These are phyloP conservation scores for Leccinellum rugosiceps DNA, from an alignment of 768 basidiomycete species.

Conservation along the genomic window DNA sequence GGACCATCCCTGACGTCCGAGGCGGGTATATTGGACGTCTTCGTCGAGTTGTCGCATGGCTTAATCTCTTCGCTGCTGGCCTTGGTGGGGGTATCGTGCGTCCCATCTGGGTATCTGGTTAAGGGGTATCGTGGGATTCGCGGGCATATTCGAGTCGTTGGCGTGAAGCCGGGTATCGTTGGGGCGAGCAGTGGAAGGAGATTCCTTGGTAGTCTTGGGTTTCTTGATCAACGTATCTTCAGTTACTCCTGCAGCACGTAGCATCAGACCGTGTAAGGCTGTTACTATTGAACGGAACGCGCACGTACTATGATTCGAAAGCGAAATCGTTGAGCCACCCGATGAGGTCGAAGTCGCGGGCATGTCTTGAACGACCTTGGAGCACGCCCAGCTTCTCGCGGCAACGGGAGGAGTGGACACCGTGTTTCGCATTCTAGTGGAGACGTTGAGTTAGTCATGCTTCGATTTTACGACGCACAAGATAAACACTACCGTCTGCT, in stretches of 20 bases:
- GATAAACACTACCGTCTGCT: conserved; percentile 3
- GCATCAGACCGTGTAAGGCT: background rate
- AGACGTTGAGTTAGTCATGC: background rate
- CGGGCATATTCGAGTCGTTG: background rate
- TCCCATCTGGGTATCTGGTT: background rate
- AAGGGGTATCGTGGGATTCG: conserved; percentile 3
- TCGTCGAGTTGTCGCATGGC: background rate
- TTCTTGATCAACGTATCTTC: background rate
- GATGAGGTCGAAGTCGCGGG: background rate
- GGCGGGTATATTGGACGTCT: background rate
- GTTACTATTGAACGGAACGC: background rate
- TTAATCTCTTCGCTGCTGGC: conserved; percentile 17
- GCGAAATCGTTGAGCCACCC: background rate
- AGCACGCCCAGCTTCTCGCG: background rate
- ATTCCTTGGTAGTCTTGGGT: background rate
- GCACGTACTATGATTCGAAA: conserved; percentile 3
- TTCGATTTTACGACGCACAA: background rate
- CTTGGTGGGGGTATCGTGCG: background rate
- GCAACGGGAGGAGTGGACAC: background rate
- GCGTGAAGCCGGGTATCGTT: conserved; percentile 7
- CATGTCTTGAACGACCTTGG: background rate
- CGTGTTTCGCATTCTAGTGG: background rate
- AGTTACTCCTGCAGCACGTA: conserved; percentile 1
- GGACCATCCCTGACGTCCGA: background rate
- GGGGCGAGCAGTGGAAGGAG: background rate